Base-by-base conservation (phyloP, 2,329 filamentous ascomycete species). In the Beauveria varroae region DNA sequence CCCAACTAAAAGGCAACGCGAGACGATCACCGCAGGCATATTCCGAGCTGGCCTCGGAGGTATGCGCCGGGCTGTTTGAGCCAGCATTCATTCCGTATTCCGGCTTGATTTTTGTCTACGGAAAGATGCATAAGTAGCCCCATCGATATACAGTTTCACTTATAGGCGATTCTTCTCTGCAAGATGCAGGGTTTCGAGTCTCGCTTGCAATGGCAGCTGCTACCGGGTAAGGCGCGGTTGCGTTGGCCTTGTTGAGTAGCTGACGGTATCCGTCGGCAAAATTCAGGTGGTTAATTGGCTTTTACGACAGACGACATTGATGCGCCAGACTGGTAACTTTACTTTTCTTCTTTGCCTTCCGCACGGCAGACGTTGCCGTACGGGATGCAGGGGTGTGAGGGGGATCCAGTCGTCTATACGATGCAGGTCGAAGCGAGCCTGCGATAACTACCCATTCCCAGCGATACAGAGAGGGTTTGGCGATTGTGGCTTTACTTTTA, bases 401-500 rank as follows among this genome's bases (percentile, higher is more conserved):
- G 28, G 30, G 30, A 12, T 40, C 46, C 55, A 40, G 12, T 24
- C 46, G n/a, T 30, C 46, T 34, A 57, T 47, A 47, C 41, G 43
- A 57, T 47, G 43, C 54, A 57, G 20, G 43, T 18, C 26, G 54
- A 57, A 57, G 54, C 54, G 41, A 47, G 53, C 14, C 43, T 22
- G 9, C 34, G 14, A 37, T 14, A 34, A 34, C 3, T 34, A 56
- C 16, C 41, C 53, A 34, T 56, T 56, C 26, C n/a, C 26, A 46
- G 53, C 40, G 41, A 28, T 26, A 56, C 41, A 3, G 53, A 41
- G 53, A 56, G 41, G 53, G 54, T 26, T n/a, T 47, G 28, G 28
- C 24, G 34, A 22, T 57, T 57, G 54, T 57, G 54, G 54, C 54
- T 57, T 57, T 53, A 9, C 43, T 12, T 56, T 37, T 58, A 52